A percentile compares a stretch with the other conserved stretches of the same genome.
Conservation (phyloP, 371 early-diverging fungal genomes). For the Zancudomyces culisetae region DNA sequence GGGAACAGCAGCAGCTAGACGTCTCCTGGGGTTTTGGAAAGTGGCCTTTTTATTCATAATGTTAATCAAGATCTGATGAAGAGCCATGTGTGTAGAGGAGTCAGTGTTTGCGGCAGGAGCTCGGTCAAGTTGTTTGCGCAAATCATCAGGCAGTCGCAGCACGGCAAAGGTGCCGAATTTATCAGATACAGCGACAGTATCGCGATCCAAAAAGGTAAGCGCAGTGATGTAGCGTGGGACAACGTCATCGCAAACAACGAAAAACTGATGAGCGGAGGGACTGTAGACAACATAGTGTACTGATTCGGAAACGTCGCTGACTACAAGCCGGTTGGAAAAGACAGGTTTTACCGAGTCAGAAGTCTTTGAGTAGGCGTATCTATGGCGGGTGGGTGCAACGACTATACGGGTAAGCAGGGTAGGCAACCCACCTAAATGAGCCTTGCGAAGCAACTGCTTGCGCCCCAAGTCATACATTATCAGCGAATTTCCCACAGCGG, state of each 20-base stretch:
- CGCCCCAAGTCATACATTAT: slow-evolving; percentile 87
- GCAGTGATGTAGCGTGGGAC: slow-evolving; percentile 71
- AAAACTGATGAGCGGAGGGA: slow-evolving; percentile 54
- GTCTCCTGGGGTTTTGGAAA: not conserved
- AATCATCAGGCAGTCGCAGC: slow-evolving; percentile 38
- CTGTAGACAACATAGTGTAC: slow-evolving; percentile 59
- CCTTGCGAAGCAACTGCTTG: slow-evolving; percentile 75
- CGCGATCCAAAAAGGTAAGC: slow-evolving; percentile 67
- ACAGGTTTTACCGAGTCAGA: slow-evolving; percentile 26
- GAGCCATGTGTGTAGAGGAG: not conserved
- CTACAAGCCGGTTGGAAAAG: slow-evolving; percentile 50
- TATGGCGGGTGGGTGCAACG: not conserved
- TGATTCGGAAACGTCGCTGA: slow-evolving; percentile 77
- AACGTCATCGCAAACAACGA: slow-evolving; percentile 85
- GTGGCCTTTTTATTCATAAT: not conserved
- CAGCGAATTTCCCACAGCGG: slow-evolving; percentile 68
- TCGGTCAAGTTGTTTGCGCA: slow-evolving; percentile 7
- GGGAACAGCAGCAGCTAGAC: not conserved
- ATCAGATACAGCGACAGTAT: slow-evolving; percentile 84
- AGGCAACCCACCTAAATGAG: slow-evolving; percentile 63
- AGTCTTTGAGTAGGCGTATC: not conserved
- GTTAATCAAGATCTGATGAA: not conserved
- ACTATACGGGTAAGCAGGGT: slow-evolving; percentile 38
- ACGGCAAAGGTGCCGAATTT: slow-evolving; percentile 89
- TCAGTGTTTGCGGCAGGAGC: slow-evolving; percentile 10